Conservation (phyloP, 202 grass and related monocot genomes). For the Setaria viridis region DNA sequence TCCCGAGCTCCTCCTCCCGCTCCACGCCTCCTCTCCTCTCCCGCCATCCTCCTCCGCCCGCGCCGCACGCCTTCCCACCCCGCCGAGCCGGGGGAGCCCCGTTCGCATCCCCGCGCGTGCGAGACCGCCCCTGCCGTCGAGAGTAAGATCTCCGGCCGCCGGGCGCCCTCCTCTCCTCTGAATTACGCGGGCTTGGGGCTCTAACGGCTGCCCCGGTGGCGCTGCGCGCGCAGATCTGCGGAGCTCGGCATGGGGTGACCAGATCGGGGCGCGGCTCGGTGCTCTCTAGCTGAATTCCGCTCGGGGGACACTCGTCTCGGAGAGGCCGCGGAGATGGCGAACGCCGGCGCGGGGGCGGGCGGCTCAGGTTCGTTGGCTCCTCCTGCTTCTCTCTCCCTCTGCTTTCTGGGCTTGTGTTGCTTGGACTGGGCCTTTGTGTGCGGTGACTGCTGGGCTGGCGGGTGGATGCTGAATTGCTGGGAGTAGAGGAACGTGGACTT, state of each 20-base stretch:
- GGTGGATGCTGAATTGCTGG: background rate
- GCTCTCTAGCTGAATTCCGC: constrained; percentile 16
- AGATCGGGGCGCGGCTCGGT: constrained; percentile 27
- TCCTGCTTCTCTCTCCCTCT: no score
- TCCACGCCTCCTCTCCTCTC: background rate
- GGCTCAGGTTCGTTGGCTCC: constrained; percentile 26
- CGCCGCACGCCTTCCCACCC: background rate
- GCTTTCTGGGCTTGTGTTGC: background rate
- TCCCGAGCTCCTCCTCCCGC: background rate
- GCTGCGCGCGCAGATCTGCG: constrained; percentile 47
- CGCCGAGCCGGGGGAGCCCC: background rate
- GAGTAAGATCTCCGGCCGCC: background rate
- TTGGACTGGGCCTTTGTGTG: constrained; percentile 17
- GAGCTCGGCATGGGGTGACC: constrained; percentile 49
- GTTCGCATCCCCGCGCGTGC: background rate
- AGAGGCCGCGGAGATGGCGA: constrained; percentile 37
- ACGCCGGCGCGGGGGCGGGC: constrained; percentile 18
- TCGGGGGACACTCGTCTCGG: background rate
- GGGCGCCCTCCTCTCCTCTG: background rate
- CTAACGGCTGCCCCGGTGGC: constrained; percentile 7
- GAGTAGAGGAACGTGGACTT: constrained; percentile 27
- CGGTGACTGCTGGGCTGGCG: constrained; percentile 3
- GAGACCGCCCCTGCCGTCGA: background rate
- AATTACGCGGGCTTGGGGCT: background rate
- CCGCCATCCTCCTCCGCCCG: background rate